Conservation (phyloP, 2,329 filamentous ascomycete genomes). For the Alternaria sp. region DNA sequence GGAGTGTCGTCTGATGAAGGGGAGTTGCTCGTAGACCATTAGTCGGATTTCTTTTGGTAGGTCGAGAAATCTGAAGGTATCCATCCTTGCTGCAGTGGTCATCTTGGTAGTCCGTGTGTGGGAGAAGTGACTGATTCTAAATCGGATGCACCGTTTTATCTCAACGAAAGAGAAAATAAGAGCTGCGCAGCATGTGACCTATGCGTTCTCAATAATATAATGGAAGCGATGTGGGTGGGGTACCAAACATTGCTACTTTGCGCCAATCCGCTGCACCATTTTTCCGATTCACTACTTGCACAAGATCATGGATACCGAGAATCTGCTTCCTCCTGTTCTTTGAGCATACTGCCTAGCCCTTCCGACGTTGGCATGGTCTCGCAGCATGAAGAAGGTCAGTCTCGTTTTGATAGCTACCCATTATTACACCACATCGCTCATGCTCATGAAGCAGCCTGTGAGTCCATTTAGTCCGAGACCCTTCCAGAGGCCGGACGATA, state of each 20-base stretch:
- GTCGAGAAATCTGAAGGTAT: conserved; percentile 31
- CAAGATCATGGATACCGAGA: neutral
- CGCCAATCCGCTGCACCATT: neutral
- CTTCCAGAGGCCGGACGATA: neutral
- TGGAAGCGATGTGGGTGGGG: neutral
- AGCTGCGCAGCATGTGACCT: neutral
- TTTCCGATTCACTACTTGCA: neutral
- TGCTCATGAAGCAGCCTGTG: neutral
- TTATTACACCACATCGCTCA: neutral
- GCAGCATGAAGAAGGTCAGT: neutral
- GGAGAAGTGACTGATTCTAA: no score
- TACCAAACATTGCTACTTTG: neutral
- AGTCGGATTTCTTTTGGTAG: conserved; percentile 23
- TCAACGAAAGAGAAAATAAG: neutral
- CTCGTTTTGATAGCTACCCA: neutral
- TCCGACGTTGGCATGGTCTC: neutral
- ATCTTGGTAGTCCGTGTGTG: neutral
- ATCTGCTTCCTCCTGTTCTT: neutral
- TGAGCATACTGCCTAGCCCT: neutral
- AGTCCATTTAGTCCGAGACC: neutral
- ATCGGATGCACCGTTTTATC: neutral
- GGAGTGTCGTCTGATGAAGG: neutral
- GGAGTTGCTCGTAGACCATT: conserved; percentile 22
- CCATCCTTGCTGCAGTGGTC: neutral
- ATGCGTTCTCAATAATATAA: neutral